These are phyloP conservation scores for Teunomyces stri DNA, from an alignment of 805 yeast species.

Conservation along the genomic window DNA sequence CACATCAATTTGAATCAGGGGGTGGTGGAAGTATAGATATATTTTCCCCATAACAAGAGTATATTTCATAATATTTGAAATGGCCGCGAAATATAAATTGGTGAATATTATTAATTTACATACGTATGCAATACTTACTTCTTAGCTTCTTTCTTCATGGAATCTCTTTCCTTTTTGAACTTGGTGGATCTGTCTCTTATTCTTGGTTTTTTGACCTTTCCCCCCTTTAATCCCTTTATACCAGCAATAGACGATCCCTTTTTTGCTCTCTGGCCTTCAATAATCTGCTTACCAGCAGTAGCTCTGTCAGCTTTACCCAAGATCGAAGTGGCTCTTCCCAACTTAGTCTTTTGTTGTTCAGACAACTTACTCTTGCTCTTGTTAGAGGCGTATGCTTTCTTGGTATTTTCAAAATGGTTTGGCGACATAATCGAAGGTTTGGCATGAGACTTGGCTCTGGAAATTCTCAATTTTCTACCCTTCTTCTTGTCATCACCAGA, in stretches of 20 bases:
- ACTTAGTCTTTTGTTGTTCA: constrained; percentile 68
- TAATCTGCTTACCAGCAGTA: constrained; percentile 53
- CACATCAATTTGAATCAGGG: too few relatives aligned
- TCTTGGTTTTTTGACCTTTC: constrained; percentile 54
- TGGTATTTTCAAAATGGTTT: constrained; percentile 37
- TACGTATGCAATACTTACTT: constrained; percentile 4
- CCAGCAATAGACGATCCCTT: constrained; percentile 65
- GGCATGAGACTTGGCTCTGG: constrained; percentile 48
- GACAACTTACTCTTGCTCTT: constrained; percentile 37
- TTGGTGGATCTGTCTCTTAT: constrained; percentile 52
- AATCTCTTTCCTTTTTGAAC: constrained; percentile 42
- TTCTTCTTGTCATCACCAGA: constrained; percentile 24
- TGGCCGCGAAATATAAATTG: constrained; percentile 2
- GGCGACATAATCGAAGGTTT: constrained; percentile 46
- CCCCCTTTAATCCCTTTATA: constrained; percentile 51
- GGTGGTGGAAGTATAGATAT: too few relatives aligned
- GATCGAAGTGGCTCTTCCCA: constrained; percentile 76
- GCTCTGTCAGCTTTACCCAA: constrained; percentile 80
- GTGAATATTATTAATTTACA: background rate
- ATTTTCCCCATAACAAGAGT: too few relatives aligned
- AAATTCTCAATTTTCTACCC: constrained; percentile 68
- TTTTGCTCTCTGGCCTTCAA: constrained; percentile 78
- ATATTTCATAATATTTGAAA: background rate
- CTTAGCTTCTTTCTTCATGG: constrained; percentile 16
- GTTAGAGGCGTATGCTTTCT: constrained; percentile 22